Percentiles rank a stretch among this genome's conserved stretches.
Evolutionary conservation across 176 grass and related monocot genomes (phyloP).

Genomic region (Saccharum officinarum): DNA sequence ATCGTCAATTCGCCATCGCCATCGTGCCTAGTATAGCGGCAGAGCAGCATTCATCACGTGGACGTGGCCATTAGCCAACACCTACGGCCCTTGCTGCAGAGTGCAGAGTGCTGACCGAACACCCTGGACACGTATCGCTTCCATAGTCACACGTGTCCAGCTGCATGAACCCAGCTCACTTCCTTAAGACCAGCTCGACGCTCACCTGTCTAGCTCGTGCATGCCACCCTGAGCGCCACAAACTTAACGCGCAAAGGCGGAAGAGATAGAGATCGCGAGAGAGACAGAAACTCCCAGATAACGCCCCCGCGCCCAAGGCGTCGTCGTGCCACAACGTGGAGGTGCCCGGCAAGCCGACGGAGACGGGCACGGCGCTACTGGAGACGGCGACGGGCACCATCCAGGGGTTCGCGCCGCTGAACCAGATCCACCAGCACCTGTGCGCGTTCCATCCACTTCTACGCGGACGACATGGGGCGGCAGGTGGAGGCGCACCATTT

Average conservation of each 20-base stretch:
- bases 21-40: no score
- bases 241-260: not conserved
- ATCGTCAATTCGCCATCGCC: no score
- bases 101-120: no score
- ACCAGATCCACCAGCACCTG: constrained; percentile 80
- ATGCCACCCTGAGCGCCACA: not conserved
- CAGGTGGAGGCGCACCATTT: constrained; percentile 94
- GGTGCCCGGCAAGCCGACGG: constrained; percentile 66
- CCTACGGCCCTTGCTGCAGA: not conserved
- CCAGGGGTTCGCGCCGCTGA: constrained; percentile 71
- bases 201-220: not conserved
- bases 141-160: constrained; percentile 24
- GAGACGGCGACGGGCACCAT: constrained; percentile 72
- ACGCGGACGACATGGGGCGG: constrained; percentile 76
- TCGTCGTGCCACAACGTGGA: constrained; percentile 46
- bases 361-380: constrained; percentile 59
- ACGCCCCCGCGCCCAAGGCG: constrained; percentile 10
- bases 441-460: constrained; percentile 99
- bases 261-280: no score
- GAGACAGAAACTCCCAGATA: not conserved
- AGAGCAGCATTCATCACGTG: not conserved
- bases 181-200: not conserved
- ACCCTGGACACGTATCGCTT: constrained; percentile 5
- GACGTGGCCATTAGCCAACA: not conserved
- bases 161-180: not conserved